Evolutionary conservation across 2,329 filamentous ascomycete genomes (phyloP), one percentile per base, ranked within the genome.

Genomic region (Aspergillus unguis): DNA sequence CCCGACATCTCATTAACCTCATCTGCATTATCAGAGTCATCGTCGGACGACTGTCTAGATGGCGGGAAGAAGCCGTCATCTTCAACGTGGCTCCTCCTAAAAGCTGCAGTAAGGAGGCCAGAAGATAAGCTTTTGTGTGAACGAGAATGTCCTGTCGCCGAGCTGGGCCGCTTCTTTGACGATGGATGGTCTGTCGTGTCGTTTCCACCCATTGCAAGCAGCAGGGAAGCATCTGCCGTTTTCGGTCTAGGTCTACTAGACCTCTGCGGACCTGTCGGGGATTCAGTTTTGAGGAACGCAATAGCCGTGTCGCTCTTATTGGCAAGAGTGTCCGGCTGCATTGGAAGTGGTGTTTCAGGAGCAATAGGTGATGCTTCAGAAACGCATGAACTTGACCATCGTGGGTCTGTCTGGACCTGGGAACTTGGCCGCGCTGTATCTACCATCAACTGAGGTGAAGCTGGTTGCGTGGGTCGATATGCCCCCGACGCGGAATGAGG

Each of bases 311-410:
- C 62, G 37, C 88, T 95, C 52, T 86, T 87, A 27, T 87, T 87
- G 32, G 89, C 79, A 1, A 86, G 89, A 67, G 92, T 89, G 4
- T 84, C 83, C 3, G 80, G 80, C 37, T 84, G 81, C 17, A 85
- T 80, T 0, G 88, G 90, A 1, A 79, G 79, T 49, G 84, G 75
- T 2, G 87, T 94, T 65, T 86, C 91, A 42, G 90, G 86, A 0
- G 89, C 90, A 67, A 94, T 90, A 23, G 85, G 92, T 1, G 90
- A 95, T 10, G 95, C 85, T 23, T 92, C 96, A 17, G 95, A 73
- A 0, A 92, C 91, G 8, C 90, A 83, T 4, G 87, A 87, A 61
- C 92, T 92, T 57, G 88, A 49, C 52, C 26, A 57, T 51, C 6
- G 58, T 29, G 33, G 45, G 31, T 41, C 53, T 40, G 43, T 44